A percentile compares a stretch with the other conserved stretches of the same genome.
Evolutionary conservation across 371 early-diverging fungal species (phyloP).

Genomic region (Chytridium lagenaria): DNA sequence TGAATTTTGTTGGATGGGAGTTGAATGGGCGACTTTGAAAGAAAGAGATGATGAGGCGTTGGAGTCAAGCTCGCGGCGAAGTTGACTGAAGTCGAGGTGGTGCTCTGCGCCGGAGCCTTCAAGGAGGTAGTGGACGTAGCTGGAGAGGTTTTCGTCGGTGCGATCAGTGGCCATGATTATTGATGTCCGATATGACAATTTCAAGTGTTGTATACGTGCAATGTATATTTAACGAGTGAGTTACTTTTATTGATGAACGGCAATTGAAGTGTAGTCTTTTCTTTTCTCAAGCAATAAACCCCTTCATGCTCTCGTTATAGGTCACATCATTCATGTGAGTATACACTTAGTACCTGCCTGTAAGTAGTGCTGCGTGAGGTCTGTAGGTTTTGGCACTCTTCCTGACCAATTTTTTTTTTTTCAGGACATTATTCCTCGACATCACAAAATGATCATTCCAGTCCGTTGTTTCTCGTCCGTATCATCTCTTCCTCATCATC

Average conservation of each 20-base stretch:
- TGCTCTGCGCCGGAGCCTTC: slow-evolving; percentile 53
- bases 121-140: slow-evolving; percentile 44
- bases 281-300: too few relatives aligned
- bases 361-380: too few relatives aligned
- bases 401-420: too few relatives aligned
- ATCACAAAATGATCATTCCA: slow-evolving; percentile 53
- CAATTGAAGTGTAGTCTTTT: too few relatives aligned
- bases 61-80: slow-evolving; percentile 41
- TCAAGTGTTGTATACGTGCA: too few relatives aligned
- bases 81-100: slow-evolving; percentile 40
- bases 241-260: too few relatives aligned
- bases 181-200: not conserved
- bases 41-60: not conserved
- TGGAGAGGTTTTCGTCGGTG: not conserved
- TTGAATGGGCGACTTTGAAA: not conserved
- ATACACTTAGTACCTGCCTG: too few relatives aligned
- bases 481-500: not conserved
- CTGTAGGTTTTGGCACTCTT: too few relatives aligned
- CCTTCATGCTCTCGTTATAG: too few relatives aligned
- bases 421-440: too few relatives aligned
- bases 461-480: slow-evolving; percentile 57
- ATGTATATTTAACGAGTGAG: too few relatives aligned
- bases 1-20: not conserved
- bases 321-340: too few relatives aligned
- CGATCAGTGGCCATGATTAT: not conserved